Evolutionary conservation across 1,284 basidiomycete species (phyloP), one percentile per base, ranked within the genome.

Genomic region (Cutaneotrichosporon sp.): DNA sequence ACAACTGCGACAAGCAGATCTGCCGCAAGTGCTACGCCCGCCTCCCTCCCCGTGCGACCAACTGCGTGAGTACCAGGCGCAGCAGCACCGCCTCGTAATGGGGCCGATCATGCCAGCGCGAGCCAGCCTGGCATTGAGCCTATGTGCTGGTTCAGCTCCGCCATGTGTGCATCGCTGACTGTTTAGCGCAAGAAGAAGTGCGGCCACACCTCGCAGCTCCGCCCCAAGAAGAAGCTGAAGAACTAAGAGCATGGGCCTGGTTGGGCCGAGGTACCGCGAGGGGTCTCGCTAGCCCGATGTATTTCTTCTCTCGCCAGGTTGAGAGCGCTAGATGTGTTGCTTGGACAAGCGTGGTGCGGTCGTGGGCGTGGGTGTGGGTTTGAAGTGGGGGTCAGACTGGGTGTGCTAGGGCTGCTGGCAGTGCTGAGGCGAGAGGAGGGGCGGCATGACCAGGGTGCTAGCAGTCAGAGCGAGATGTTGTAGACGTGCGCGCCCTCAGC

Each of bases 11-110:
- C 78, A 92, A 93, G 82, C 88, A 92, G 76, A 96, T 97, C 73
- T 98, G 94, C 85, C 92, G 94, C 78, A 97, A 97, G 80, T 97
- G 96, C 83, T 98, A 98, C 79, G 94, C 94, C 51, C 94, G 96
- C 74, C 92, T 97, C 67, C 93, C 94, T 66, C 93, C 92, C 54
- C 91, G 94, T 79, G 94, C 94, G 43, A 97, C 92, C 81, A 97
- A 97, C 85, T 98, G 94, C 85, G 84, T 92, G 75, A 94, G 96
- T 81, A 80, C 5, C 4, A 14, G 21, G 22, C 23, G 21, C 33
- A 14, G 5, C 30, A 36, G 17, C n/a, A 8, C 15, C 5, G 5
- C 20, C n/a, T n/a, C n/a, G n/a, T n/a, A n/a, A n/a, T n/a, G n/a
- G n/a, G n/a, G n/a, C n/a, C n/a, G n/a, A n/a, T n/a, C n/a, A n/a